Evolutionary conservation across 768 basidiomycete genomes (phyloP).

Genomic region (Rhodotorula diobovata): DNA sequence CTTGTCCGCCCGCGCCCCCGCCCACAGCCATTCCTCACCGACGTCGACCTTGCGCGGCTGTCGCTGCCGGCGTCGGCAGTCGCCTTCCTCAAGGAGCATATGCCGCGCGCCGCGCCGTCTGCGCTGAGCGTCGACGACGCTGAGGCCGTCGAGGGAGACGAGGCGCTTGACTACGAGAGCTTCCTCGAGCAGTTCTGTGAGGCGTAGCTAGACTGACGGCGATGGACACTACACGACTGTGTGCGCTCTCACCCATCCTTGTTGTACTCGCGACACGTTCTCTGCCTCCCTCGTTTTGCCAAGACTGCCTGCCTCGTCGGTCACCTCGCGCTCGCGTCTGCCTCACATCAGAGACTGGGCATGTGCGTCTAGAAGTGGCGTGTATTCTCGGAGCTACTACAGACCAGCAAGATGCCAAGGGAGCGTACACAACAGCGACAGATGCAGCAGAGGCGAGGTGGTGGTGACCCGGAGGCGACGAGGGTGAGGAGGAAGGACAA

Average conservation of each 20-base stretch:
- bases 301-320: no score
- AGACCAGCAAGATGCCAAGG: no score
- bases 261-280: no score
- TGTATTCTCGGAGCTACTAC: no score
- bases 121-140: not conserved
- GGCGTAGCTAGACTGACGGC: not conserved
- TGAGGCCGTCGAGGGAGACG: conserved; percentile 26
- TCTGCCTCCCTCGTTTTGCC: no score
- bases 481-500: not conserved
- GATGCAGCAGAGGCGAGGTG: no score
- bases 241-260: not conserved
- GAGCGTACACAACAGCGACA: no score
- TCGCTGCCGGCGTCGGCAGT: conserved; percentile 69
- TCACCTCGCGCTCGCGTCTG: no score
- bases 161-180: conserved; percentile 56
- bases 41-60: conserved; percentile 81
- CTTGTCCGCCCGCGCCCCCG: not conserved
- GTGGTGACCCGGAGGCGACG: no score
- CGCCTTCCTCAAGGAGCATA: conserved; percentile 73
- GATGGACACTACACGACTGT: no score
- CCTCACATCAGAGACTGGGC: no score
- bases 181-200: conserved; percentile 75
- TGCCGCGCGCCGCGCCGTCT: conserved; percentile 55
- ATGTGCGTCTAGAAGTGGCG: no score
- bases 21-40: conserved; percentile 78